Percentiles rank a stretch among this genome's conserved stretches.
These are phyloP conservation scores for Lactarius hatsudake DNA, from an alignment of 768 basidiomycete species.

Conservation along the genomic window DNA sequence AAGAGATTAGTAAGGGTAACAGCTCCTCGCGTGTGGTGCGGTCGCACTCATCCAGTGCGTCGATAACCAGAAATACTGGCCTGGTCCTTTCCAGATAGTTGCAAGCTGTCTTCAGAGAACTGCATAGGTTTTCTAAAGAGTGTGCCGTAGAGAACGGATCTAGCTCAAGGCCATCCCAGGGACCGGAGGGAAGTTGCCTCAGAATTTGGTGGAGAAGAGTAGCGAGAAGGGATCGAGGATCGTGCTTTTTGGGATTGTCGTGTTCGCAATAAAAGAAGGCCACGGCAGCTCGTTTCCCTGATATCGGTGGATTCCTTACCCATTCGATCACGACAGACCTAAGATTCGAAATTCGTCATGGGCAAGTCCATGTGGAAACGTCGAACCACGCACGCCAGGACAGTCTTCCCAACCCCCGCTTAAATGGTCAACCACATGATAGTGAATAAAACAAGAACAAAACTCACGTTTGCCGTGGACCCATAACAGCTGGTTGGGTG, in stretches of 20 bases:
- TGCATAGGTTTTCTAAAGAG: constrained; percentile 7
- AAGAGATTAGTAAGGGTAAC: background rate
- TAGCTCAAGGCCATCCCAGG: background rate
- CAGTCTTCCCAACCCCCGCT: constrained; percentile 16
- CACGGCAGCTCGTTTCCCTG: background rate
- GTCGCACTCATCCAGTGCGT: constrained; percentile 16
- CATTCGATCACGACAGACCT: constrained; percentile 11
- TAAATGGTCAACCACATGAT: background rate
- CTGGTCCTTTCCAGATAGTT: background rate
- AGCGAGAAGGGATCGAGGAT: constrained; percentile 8
- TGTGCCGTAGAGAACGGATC: background rate
- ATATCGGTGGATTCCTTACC: background rate
- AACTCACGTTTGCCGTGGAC: constrained; percentile 12
- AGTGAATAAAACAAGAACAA: background rate
- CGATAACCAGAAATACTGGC: constrained; percentile 5
- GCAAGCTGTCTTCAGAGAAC: background rate
- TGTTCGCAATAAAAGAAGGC: constrained; percentile 17
- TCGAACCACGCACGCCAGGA: constrained; percentile 6
- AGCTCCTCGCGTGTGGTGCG: background rate
- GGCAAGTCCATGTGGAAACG: background rate
- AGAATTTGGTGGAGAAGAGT: constrained; percentile 14
- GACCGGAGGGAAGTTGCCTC: constrained; percentile 3
- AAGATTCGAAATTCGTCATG: background rate
- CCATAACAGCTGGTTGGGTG: background rate
- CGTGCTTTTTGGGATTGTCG: constrained; percentile 10